A percentile compares a stretch with the other conserved stretches of the same genome.
Evolutionary conservation across 345 rosid genomes (phyloP).

Genomic region (Lepidium aucheri): DNA sequence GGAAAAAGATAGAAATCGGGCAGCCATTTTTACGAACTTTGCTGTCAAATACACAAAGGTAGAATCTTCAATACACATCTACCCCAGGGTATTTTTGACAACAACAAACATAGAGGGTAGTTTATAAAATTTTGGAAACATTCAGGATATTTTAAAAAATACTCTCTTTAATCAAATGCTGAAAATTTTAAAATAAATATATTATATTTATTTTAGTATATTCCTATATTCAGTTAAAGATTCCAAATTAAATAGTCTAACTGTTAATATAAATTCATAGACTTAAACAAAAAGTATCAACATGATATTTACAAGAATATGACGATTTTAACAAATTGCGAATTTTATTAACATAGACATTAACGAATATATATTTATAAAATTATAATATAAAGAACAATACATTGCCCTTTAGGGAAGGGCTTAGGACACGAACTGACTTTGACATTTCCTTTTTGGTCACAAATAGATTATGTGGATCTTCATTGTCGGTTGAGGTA

Average conservation of each 20-base stretch:
- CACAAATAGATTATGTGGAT: neutral
- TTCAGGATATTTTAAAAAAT: too few species aligned
- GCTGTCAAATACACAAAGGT: too few species aligned
- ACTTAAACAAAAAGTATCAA: neutral
- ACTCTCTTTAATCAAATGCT: too few species aligned
- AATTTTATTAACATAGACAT: neutral
- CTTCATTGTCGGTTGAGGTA: neutral
- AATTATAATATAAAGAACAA: neutral
- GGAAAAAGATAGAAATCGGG: too few species aligned
- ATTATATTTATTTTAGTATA: constrained; percentile 8
- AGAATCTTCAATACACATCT: too few species aligned
- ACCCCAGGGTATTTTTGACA: too few species aligned
- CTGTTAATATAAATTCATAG: neutral
- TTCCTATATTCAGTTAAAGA: constrained; percentile 17
- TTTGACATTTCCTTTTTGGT: neutral
- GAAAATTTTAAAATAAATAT: too few species aligned
- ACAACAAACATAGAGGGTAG: too few species aligned
- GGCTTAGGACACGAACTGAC: constrained; percentile 18
- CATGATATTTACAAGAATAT: neutral
- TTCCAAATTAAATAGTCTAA: constrained; percentile 15
- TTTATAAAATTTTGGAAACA: too few species aligned
- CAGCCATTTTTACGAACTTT: too few species aligned
- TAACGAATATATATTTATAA: neutral
- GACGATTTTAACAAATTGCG: neutral
- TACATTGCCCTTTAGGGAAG: constrained; percentile 19